Evolutionary conservation across 768 basidiomycete genomes (phyloP).

Genomic region (Boletus patriciae): DNA sequence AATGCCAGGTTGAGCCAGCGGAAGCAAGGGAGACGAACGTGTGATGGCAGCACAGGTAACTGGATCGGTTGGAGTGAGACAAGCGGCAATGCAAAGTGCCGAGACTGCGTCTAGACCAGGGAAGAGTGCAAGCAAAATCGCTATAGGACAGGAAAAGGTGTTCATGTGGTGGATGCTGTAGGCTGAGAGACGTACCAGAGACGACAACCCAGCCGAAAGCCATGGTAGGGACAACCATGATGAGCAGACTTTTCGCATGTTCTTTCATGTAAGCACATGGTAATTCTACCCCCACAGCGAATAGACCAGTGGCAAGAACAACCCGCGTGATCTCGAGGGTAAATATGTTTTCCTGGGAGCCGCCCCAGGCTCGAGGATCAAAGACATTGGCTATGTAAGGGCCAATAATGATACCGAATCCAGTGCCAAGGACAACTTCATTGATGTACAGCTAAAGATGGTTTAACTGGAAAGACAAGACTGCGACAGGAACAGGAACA

Average conservation of each 20-base stretch:
- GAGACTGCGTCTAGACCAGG: conserved; percentile 70
- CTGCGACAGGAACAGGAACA: background rate
- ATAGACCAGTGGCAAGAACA: conserved; percentile 88
- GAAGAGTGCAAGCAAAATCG: conserved; percentile 68
- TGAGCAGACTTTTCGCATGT: conserved; percentile 67
- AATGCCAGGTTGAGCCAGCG: background rate
- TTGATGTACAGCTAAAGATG: conserved; percentile 74
- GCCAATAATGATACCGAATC: conserved; percentile 59
- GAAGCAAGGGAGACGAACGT: conserved; percentile 38
- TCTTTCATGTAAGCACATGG: conserved; percentile 80
- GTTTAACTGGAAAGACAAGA: background rate
- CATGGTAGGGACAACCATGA: conserved; percentile 83
- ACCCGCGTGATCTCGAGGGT: conserved; percentile 87
- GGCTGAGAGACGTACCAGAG: conserved; percentile 47
- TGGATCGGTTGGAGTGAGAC: conserved; percentile 92
- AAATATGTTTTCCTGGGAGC: conserved; percentile 49
- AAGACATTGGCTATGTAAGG: conserved; percentile 72
- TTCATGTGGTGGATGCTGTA: background rate
- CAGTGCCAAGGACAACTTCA: conserved; percentile 90
- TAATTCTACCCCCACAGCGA: conserved; percentile 93
- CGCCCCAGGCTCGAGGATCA: conserved; percentile 80
- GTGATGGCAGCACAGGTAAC: conserved; percentile 86
- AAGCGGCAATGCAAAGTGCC: conserved; percentile 83
- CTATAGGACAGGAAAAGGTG: conserved; percentile 35
- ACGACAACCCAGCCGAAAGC: conserved; percentile 81